These are phyloP conservation scores for Aspergillus carlsbadensis DNA, from an alignment of 495 filamentous ascomycete genomes.

Conservation along the genomic window DNA sequence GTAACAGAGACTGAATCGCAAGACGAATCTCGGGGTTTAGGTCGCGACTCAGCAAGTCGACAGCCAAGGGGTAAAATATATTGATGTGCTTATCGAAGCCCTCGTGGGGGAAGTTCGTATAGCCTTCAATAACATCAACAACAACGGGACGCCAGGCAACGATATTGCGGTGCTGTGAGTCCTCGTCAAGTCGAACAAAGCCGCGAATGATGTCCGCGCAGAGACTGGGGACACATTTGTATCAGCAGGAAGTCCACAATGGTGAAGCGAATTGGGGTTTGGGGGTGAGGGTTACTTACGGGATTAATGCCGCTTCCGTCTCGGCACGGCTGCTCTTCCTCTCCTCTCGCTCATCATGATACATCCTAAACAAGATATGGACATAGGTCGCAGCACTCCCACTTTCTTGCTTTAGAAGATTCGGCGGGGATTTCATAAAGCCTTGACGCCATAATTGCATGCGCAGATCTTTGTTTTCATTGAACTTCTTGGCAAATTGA, in stretches of 20 bases:
- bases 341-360: constrained; percentile 82
- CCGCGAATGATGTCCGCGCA: constrained; percentile 88
- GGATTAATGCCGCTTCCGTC: constrained; percentile 88
- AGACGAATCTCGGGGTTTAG: constrained; percentile 73
- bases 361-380: constrained; percentile 93
- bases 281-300: constrained; percentile 48
- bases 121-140: constrained; percentile 95
- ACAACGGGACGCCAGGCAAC: constrained; percentile 96
- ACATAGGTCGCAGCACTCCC: constrained; percentile 93
- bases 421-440: constrained; percentile 99
- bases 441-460: constrained; percentile 95
- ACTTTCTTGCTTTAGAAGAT: constrained; percentile 96
- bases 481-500: constrained; percentile 94
- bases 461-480: constrained; percentile 91
- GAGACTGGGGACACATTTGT: constrained; percentile 45
- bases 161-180: constrained; percentile 93
- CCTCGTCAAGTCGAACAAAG: constrained; percentile 83
- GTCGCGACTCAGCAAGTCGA: constrained; percentile 83
- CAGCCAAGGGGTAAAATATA: constrained; percentile 79
- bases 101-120: constrained; percentile 78
- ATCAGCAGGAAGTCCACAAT: constrained; percentile 9
- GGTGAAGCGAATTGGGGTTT: neutral
- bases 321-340: constrained; percentile 72
- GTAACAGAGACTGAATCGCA: constrained; percentile 71
- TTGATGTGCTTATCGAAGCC: constrained; percentile 78